Evolutionary conservation across 1,284 basidiomycete genomes (phyloP).

Genomic region (Ganoderma leucocontextum): DNA sequence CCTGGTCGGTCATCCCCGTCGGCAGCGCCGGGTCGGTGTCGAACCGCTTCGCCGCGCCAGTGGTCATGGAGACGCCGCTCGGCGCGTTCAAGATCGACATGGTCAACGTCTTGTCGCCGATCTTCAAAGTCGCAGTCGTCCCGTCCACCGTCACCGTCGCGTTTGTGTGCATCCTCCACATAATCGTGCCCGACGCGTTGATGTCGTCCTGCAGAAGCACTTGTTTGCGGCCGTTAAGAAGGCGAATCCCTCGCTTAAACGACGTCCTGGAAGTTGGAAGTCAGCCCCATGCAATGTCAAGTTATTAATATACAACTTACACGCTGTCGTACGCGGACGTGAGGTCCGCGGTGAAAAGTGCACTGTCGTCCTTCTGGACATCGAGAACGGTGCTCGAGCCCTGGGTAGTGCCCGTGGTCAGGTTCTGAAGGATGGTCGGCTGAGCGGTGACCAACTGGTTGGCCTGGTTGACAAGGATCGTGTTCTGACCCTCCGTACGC

Average conservation of each 20-base stretch:
- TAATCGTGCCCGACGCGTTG: conserved; percentile 60
- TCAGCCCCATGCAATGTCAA: conserved; percentile 11
- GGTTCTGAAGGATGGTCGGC: conserved; percentile 65
- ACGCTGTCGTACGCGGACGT: conserved; percentile 80
- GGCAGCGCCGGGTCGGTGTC: conserved; percentile 72
- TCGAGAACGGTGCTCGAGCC: conserved; percentile 79
- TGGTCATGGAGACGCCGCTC: conserved; percentile 63
- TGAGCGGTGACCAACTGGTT: conserved; percentile 87
- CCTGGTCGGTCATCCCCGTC: conserved; percentile 64
- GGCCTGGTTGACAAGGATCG: conserved; percentile 76
- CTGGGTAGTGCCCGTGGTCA: conserved; percentile 72
- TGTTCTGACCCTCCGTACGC: conserved; percentile 97
- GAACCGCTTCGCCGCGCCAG: conserved; percentile 59
- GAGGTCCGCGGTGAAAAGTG: conserved; percentile 86
- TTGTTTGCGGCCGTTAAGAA: conserved; percentile 89
- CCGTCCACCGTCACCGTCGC: conserved; percentile 66
- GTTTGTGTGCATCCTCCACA: conserved; percentile 98
- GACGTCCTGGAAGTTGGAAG: conserved; percentile 52
- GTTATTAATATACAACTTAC: conserved; percentile 53
- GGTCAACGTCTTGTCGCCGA: conserved; percentile 63
- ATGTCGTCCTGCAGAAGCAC: conserved; percentile 94
- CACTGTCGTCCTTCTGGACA: conserved; percentile 76
- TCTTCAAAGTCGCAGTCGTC: conserved; percentile 67
- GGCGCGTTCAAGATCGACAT: conserved; percentile 66
- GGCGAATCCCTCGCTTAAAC: conserved; percentile 87